phyloP scores from a whole-genome alignment of 176 grass and related monocot species.

The Oryza glaberrima region DNA sequence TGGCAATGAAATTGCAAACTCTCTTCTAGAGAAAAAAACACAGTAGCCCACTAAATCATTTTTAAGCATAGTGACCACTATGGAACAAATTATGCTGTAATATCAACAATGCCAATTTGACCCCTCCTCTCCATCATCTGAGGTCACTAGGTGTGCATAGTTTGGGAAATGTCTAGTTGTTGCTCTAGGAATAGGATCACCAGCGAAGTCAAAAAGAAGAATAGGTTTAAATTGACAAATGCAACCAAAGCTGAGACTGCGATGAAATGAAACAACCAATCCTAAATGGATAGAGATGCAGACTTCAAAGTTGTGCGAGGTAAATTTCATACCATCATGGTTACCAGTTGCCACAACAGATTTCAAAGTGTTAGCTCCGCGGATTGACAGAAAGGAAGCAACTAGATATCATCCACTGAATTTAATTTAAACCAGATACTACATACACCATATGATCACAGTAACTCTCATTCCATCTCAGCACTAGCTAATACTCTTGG shows the following conservation, averaged over 20 bases:
- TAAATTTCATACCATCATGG: constrained; percentile 6
- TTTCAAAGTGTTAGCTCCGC: neutral
- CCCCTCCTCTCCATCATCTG: neutral
- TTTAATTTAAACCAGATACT: neutral
- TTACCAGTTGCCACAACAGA: neutral
- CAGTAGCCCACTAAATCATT: constrained; percentile 5
- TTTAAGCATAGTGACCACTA: neutral
- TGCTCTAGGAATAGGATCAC: neutral
- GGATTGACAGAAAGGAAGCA: neutral
- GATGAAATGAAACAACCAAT: neutral
- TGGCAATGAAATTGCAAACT: neutral
- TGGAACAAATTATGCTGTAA: neutral
- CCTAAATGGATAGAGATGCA: neutral
- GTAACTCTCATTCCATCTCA: neutral
- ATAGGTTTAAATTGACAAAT: neutral
- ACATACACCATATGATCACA: neutral
- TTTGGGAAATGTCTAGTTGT: neutral
- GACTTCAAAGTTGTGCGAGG: neutral
- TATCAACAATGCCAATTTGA: neutral
- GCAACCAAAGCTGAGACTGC: constrained; percentile 10
- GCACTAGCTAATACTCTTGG: neutral
- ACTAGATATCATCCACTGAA: neutral
- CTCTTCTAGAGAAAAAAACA: constrained; percentile 14
- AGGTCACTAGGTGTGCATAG: neutral
- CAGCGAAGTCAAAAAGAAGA: no score